Percentiles rank a stretch among this genome's conserved stretches.
Conservation (phyloP, 208 protist genomes). For the Lotmaria passim region DNA sequence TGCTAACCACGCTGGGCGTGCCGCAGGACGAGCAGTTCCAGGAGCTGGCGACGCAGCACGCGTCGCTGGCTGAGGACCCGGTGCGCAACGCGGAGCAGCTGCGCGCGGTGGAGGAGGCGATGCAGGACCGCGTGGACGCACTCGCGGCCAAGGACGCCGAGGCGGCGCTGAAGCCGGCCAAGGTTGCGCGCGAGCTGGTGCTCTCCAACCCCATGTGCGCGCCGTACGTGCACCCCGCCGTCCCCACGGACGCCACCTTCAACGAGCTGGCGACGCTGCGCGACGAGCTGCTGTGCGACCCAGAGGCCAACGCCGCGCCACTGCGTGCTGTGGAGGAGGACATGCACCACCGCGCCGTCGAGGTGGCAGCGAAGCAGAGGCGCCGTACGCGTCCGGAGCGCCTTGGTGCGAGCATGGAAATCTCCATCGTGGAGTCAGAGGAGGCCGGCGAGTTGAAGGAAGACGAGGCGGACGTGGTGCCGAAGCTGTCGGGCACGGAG, state of each 20-base stretch:
- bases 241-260: slow-evolving; percentile 43
- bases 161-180: slow-evolving; percentile 29
- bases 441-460: no score
- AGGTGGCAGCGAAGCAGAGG: slow-evolving; percentile 31
- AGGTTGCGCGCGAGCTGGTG: slow-evolving; percentile 11
- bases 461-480: slow-evolving; percentile 24
- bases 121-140: slow-evolving; percentile 25
- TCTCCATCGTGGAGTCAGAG: no score
- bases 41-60: slow-evolving; percentile 19
- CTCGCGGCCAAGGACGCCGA: slow-evolving; percentile 26
- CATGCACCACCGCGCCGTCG: slow-evolving; percentile 32
- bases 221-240: slow-evolving; percentile 43
- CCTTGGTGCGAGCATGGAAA: no score
- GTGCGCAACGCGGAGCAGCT: neutral
- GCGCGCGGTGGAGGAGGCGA: slow-evolving; percentile 20
- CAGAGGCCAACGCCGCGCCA: slow-evolving; percentile 10
- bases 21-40: slow-evolving; percentile 31
- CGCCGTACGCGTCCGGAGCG: slow-evolving; percentile 20
- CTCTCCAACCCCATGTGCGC: slow-evolving; percentile 57
- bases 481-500: slow-evolving; percentile 14
- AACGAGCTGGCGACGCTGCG: slow-evolving; percentile 24
- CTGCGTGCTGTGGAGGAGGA: slow-evolving; percentile 27
- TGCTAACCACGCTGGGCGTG: slow-evolving; percentile 34
- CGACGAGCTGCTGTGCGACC: slow-evolving; percentile 27
- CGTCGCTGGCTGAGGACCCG: slow-evolving; percentile 7